Evolutionary conservation across 352 stramenopile species (phyloP), one percentile per base, ranked within the genome.

Genomic region (Vaucheria bursata): DNA sequence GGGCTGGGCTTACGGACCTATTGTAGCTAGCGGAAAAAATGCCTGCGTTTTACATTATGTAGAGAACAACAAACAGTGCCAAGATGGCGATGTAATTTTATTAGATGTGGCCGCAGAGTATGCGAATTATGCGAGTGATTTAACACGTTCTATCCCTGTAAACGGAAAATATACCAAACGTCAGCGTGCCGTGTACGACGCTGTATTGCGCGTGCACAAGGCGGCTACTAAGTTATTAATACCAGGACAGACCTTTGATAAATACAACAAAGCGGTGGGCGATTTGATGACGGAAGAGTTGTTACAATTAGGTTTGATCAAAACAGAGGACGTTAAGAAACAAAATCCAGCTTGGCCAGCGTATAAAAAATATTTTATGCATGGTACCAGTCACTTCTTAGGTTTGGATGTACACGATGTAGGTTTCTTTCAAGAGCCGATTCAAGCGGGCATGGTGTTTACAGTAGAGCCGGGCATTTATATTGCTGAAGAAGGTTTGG

Each of bases 301-400:
- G n/a, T n/a, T n/a, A n/a, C 45, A 25, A 25, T 25, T 59, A 18
- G 45, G 45, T 25, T 59, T 59, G 45, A 59, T 59, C 25, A 25
- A 59, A 18, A 25, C 45, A 18, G 25, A 18, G 12, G 45, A 59
- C 45, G 45, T 25, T 25, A 59, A 59, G 12, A n/a, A n/a, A n/a
- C n/a, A n/a, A n/a, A n/a, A n/a, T n/a, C n/a, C n/a, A n/a, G n/a
- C n/a, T n/a, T n/a, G n/a, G n/a, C n/a, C n/a, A n/a, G n/a, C n/a
- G n/a, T n/a, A n/a, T n/a, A n/a, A n/a, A n/a, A n/a, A n/a, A n/a
- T 59, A 59, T 59, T 59, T 18, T 59, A 59, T 59, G 45, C 45
- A 59, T 25, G 45, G 45, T 18, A 18, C 25, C 45, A 25, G 45
- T 25, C 45, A 59, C 45, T 18, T 18, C 45, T 18, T 59, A 18